These are phyloP conservation scores for Nephelium lappaceum DNA, from an alignment of 345 rosid genomes.

Conservation along the genomic window DNA sequence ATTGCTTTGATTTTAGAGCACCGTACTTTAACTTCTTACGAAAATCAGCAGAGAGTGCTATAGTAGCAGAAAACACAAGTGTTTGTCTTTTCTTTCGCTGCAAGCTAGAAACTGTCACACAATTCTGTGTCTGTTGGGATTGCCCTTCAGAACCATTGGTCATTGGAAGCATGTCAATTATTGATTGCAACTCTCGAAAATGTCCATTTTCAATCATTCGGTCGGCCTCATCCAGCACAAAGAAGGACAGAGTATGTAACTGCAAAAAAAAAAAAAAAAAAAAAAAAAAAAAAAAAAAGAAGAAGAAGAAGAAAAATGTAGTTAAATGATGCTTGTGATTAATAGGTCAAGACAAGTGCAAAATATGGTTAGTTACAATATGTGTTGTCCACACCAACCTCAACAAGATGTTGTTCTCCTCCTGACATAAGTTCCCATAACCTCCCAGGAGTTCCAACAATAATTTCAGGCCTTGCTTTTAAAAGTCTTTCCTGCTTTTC, in stretches of 20 bases:
- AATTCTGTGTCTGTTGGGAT: constrained; percentile 49
- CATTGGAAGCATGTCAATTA: constrained; percentile 87
- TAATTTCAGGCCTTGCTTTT: constrained; percentile 81
- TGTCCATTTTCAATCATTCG: constrained; percentile 96
- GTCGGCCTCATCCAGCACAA: constrained; percentile 98
- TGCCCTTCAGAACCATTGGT: constrained; percentile 48
- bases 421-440: constrained; percentile 97
- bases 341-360: not conserved
- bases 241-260: constrained; percentile 91
- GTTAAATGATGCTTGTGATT: constrained; percentile 5
- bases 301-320: constrained; percentile 24
- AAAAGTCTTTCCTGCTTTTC: constrained; percentile 91
- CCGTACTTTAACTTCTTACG: constrained; percentile 92
- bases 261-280: constrained; percentile 24
- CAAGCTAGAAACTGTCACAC: constrained; percentile 56
- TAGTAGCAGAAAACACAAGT: constrained; percentile 93
- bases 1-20: constrained; percentile 61
- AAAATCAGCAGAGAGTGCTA: constrained; percentile 87
- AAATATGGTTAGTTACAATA: not conserved
- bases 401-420: constrained; percentile 86
- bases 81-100: constrained; percentile 93
- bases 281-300: too few species aligned
- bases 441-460: constrained; percentile 96
- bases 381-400: constrained; percentile 52
- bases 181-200: constrained; percentile 92